Evolutionary conservation across 257 asterid genomes (phyloP).

Genomic region (Capsicum chinense): DNA sequence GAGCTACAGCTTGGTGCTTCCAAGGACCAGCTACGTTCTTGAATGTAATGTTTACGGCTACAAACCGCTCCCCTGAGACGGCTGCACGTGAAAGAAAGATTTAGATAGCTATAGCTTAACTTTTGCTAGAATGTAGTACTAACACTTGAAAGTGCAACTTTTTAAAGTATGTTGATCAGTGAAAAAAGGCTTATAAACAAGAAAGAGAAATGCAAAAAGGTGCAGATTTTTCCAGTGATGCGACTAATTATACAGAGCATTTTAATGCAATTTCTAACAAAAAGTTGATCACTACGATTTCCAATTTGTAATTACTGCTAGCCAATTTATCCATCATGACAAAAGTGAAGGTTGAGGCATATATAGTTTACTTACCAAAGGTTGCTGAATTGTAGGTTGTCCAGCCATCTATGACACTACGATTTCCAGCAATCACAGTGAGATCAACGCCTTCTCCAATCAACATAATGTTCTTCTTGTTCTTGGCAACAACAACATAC

Average conservation of each 20-base stretch:
- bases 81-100: constrained; percentile 16
- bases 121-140: background rate
- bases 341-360: background rate
- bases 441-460: constrained; percentile 46
- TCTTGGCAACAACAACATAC: constrained; percentile 42
- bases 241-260: background rate
- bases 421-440: constrained; percentile 50
- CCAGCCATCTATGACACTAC: constrained; percentile 54
- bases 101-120: background rate
- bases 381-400: constrained; percentile 58
- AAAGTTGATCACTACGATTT: no score
- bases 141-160: background rate
- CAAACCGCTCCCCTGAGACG: constrained; percentile 34
- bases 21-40: constrained; percentile 30
- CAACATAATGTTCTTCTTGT: constrained; percentile 41
- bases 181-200: background rate
- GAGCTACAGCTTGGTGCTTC: constrained; percentile 36
- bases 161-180: background rate
- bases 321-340: background rate
- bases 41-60: constrained; percentile 32
- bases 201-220: background rate
- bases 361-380: constrained; percentile 34
- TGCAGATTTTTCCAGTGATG: background rate
- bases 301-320: background rate
- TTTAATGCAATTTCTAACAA: background rate